phyloP scores from a whole-genome alignment of 306 rosid species.

The Senna tora region DNA sequence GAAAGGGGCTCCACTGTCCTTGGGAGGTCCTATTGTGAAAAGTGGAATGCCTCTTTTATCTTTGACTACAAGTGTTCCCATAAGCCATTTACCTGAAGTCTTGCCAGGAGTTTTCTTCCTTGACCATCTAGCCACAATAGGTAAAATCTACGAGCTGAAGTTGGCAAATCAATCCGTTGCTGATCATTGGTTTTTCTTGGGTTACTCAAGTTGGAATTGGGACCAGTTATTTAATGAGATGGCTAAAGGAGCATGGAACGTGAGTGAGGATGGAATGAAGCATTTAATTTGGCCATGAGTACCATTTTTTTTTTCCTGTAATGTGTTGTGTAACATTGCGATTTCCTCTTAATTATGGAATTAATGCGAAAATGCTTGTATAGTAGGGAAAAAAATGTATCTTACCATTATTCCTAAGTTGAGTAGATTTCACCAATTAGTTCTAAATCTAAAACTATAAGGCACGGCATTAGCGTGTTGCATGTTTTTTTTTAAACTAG shows the following conservation, averaged over 20 bases:
- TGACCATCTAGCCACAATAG: slow-evolving; percentile 54
- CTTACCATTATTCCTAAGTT: background rate
- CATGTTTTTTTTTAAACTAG: too few species aligned
- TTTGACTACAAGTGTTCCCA: slow-evolving; percentile 50
- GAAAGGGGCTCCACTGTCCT: slow-evolving; percentile 64
- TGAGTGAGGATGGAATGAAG: slow-evolving; percentile 49
- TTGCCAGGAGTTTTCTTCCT: slow-evolving; percentile 75
- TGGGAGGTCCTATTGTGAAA: slow-evolving; percentile 74
- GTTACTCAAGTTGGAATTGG: slow-evolving; percentile 92
- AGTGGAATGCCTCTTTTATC: slow-evolving; percentile 67
- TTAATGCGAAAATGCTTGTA: slow-evolving; percentile 23
- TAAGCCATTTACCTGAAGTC: slow-evolving; percentile 56
- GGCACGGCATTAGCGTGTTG: too few species aligned
- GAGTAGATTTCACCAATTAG: too few species aligned
- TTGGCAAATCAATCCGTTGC: slow-evolving; percentile 47
- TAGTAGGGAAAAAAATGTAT: background rate
- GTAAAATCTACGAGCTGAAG: slow-evolving; percentile 56
- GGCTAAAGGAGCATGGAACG: slow-evolving; percentile 71
- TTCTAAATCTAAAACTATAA: too few species aligned
- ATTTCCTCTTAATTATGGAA: slow-evolving; percentile 20
- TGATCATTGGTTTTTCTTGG: slow-evolving; percentile 85
- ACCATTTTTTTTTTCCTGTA: slow-evolving; percentile 10
- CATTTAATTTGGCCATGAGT: slow-evolving; percentile 73
- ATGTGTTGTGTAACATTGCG: slow-evolving; percentile 33
- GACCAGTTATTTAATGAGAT: slow-evolving; percentile 76